phyloP scores from a whole-genome alignment of 805 yeast species.

The Candida yuanshanica region DNA sequence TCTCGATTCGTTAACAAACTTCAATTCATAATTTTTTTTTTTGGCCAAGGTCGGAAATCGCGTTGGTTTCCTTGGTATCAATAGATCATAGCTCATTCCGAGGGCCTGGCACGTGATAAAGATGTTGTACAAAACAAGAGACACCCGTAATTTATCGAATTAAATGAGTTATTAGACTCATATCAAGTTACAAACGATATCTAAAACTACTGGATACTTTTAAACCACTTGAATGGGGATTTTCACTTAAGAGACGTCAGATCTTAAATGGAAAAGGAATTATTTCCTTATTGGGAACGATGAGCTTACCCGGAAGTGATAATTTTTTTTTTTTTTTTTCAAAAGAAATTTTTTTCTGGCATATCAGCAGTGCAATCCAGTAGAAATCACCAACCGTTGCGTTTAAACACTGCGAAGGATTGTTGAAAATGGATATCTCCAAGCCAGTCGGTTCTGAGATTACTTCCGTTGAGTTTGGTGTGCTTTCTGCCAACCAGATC shows the following conservation, averaged over 20 bases:
- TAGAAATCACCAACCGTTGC: not conserved
- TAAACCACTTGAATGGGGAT: too few species aligned
- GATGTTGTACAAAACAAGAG: too few species aligned
- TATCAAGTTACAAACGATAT: too few species aligned
- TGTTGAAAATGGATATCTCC: constrained; percentile 79
- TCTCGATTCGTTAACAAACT: too few species aligned
- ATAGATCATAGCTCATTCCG: too few species aligned
- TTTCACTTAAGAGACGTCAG: too few species aligned
- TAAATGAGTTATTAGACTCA: too few species aligned
- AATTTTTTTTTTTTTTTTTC: constrained; percentile 3
- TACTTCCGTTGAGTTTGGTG: constrained; percentile 85
- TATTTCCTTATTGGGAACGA: too few species aligned
- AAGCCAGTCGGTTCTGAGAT: constrained; percentile 96
- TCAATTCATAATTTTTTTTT: constrained; percentile 1
- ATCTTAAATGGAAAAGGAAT: too few species aligned
- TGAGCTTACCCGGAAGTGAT: constrained; percentile 13
- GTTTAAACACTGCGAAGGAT: not conserved
- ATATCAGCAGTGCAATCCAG: not conserved
- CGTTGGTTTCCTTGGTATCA: not conserved
- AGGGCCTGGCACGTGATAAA: not conserved
- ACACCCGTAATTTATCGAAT: too few species aligned
- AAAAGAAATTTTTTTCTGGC: constrained; percentile 2
- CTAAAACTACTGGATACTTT: too few species aligned
- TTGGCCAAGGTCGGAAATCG: not conserved
- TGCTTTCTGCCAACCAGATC: constrained; percentile 76